Base-by-base conservation (phyloP, 768 basidiomycete species). In the Nidularia pulvinata region DNA sequence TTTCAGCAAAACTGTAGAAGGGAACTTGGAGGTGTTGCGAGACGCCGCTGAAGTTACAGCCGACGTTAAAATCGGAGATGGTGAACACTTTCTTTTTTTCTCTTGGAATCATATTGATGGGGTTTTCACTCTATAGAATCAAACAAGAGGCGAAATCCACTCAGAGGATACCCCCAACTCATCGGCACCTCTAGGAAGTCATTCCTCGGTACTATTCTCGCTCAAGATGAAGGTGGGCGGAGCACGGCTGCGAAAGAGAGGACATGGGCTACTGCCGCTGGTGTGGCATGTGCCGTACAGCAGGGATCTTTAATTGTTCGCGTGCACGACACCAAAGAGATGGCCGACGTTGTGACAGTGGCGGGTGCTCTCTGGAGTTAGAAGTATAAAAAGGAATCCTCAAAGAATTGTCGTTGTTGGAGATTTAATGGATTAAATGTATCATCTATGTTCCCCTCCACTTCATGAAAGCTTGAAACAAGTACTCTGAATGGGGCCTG, bases 151-250 rank as follows among this genome's bases (percentile, higher is more conserved):
- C 67, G 68, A 43, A 89, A 88, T 55, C 71, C 75, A 3, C 70
- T 90, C 33, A 68, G 68, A 48, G 81, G 87, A 36, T 82, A 86
- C 64, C 83, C 89, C 0, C 69, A 77, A 16, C 76, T 98, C 5
- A 80, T 96, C 30, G 94, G 94, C 2, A 68, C 85, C 1, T 95
- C 93, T 7, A 75, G 88, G 47, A 98, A 98, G 66, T 87, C 90
- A 0, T 93, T 95, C 67, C 72, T 96, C 7, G 93, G 93, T 0
- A 66, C 69, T 2, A 74, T 93, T 19, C 76, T 93, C 10, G 72
- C 76, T 4, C 65, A 75, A 47, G 68, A 73, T 13, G 80, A 82
- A 6, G 53, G 66, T 33, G 88, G 86, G 1, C 70, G 82, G 16
- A 65, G 80, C 59, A 85, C 87, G 1, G 57, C 59, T n/a, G 81